phyloP scores from a whole-genome alignment of 805 yeast species.

The Ascoidea asiatica region DNA sequence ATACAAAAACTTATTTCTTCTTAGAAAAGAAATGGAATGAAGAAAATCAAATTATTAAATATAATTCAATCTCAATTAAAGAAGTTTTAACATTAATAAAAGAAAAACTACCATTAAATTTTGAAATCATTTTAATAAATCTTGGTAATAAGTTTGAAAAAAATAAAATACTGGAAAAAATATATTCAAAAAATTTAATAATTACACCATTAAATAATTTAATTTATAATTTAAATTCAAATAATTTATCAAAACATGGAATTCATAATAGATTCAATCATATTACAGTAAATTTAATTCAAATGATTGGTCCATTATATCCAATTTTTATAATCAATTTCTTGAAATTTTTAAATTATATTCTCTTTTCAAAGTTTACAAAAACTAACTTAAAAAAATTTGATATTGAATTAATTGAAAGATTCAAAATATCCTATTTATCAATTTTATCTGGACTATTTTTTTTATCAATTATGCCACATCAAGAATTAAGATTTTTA shows the following conservation, averaged over 20 bases:
- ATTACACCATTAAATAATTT: constrained; percentile 72
- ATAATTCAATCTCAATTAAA: constrained; percentile 1
- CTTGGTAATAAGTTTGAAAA: too few relatives aligned
- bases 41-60: constrained; percentile 5
- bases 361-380: too few relatives aligned
- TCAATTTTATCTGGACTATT: constrained; percentile 49
- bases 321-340: constrained; percentile 5
- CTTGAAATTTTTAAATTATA: background rate
- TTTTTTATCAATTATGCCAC: constrained; percentile 63
- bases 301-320: constrained; percentile 62
- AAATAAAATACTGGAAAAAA: background rate
- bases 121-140: too few relatives aligned
- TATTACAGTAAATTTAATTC: constrained; percentile 61
- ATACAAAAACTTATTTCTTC: constrained; percentile 31
- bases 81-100: background rate
- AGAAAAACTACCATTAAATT: too few relatives aligned
- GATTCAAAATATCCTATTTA: constrained; percentile 41
- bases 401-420: background rate
- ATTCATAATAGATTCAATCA: constrained; percentile 72
- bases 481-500: constrained; percentile 87
- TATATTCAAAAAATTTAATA: constrained; percentile 19
- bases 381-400: constrained; percentile 14
- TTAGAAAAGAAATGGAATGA: too few relatives aligned
- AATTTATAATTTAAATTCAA: constrained; percentile 44
- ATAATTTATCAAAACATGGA: constrained; percentile 69